A percentile compares a stretch with the other conserved stretches of the same genome.
Evolutionary conservation across 78 protist species (phyloP).

Genomic region (Thecamonas trahens): DNA sequence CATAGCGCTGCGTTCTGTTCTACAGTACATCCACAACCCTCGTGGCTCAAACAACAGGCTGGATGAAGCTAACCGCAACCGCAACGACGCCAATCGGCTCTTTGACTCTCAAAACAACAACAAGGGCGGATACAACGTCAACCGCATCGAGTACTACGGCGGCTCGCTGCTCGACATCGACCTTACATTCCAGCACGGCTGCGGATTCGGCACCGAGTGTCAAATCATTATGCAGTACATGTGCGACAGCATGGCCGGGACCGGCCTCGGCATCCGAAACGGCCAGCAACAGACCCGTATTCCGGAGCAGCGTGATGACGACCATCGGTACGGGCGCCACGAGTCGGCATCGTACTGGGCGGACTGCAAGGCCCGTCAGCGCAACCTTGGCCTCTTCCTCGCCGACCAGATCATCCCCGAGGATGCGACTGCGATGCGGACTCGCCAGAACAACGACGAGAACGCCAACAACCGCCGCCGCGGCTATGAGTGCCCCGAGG

Average conservation of each 20-base stretch:
- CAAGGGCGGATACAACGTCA: constrained; percentile 29
- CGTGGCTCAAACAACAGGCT: constrained; percentile 29
- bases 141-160: constrained; percentile 4
- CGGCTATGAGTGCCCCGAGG: constrained; percentile 72
- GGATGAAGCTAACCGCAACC: constrained; percentile 21
- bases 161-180: constrained; percentile 19
- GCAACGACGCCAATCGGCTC: constrained; percentile 42
- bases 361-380: constrained; percentile 25
- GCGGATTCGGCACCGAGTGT: constrained; percentile 1
- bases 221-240: constrained; percentile 20
- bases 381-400: constrained; percentile 49
- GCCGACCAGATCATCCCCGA: constrained; percentile 31
- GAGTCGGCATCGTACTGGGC: constrained; percentile 7
- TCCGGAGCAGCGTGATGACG: background rate
- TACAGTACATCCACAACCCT: constrained; percentile 44
- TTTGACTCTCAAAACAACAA: constrained; percentile 51
- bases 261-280: background rate
- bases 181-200: constrained; percentile 51
- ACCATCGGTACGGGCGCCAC: constrained; percentile 20
- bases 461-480: constrained; percentile 14
- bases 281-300: background rate
- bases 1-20: too few relatives aligned
- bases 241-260: constrained; percentile 1
- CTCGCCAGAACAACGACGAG: constrained; percentile 43
- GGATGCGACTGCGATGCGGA: background rate